These are phyloP conservation scores for Colletotrichum lupini DNA, from an alignment of 2,329 filamentous ascomycete genomes.

Conservation along the genomic window DNA sequence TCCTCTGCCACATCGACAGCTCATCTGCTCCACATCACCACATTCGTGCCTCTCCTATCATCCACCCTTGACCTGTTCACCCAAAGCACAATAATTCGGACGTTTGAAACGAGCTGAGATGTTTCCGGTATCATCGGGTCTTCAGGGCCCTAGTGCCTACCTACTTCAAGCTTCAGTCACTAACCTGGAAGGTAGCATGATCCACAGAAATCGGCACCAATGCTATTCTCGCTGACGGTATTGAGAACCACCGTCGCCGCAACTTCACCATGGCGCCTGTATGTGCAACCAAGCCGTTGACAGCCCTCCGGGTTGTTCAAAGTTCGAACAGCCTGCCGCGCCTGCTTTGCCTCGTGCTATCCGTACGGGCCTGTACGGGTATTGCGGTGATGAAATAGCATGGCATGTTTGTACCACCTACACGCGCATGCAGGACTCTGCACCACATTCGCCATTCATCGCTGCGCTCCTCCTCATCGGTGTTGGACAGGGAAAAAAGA, in stretches of 20 bases:
- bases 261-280: background rate
- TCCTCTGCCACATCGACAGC: background rate
- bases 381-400: background rate
- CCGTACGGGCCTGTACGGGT: slow-evolving; percentile 13
- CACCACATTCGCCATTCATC: slow-evolving; percentile 16
- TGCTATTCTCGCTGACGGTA: background rate
- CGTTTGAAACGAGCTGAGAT: slow-evolving; percentile 12
- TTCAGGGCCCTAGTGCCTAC: background rate
- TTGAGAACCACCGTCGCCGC: background rate
- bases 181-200: too few relatives aligned
- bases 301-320: slow-evolving; percentile 6
- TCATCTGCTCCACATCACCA: background rate
- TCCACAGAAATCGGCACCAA: background rate
- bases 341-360: slow-evolving; percentile 7
- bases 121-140: background rate
- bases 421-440: slow-evolving; percentile 24
- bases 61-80: slow-evolving; percentile 2
- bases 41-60: background rate
- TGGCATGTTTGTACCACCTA: slow-evolving; percentile 20
- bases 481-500: slow-evolving; percentile 8
- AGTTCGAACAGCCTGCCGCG: slow-evolving; percentile 3
- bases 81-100: background rate
- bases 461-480: slow-evolving; percentile 16
- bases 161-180: too few relatives aligned
- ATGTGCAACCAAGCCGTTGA: background rate